These are phyloP conservation scores for Candida mesenterica DNA, from an alignment of 1,139 yeast genomes.

Conservation along the genomic window DNA sequence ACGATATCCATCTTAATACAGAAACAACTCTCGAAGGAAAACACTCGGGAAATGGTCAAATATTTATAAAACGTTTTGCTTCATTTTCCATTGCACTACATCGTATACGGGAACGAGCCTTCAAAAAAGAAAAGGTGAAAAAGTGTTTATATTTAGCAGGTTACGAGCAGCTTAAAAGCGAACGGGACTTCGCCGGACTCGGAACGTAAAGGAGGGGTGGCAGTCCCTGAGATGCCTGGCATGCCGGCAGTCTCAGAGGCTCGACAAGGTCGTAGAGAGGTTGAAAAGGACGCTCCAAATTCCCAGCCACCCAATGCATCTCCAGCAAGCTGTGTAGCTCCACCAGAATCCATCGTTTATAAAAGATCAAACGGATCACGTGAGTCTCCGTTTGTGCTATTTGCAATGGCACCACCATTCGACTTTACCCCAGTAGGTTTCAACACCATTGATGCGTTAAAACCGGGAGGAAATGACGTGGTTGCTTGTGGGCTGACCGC, in stretches of 20 bases:
- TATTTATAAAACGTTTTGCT: background rate
- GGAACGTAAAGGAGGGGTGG: no score
- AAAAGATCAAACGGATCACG: conserved; percentile 4
- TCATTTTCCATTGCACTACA: background rate
- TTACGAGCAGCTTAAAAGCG: no score
- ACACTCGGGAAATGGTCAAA: background rate
- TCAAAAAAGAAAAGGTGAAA: background rate
- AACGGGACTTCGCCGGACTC: no score
- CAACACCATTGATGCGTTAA: conserved; percentile 18
- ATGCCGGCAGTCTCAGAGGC: no score
- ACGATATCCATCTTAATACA: conserved; percentile 75
- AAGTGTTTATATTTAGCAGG: no score
- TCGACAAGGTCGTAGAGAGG: no score
- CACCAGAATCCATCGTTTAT: no score
- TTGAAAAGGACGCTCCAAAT: no score
- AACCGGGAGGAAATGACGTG: conserved; percentile 30
- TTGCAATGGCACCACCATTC: background rate
- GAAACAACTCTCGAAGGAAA: background rate
- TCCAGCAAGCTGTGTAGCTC: no score
- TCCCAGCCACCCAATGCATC: no score
- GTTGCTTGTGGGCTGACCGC: conserved; percentile 2
- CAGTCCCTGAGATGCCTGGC: no score
- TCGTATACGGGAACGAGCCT: conserved; percentile 9
- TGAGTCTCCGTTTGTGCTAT: background rate
- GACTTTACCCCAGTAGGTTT: conserved; percentile 9